A percentile compares a stretch with the other conserved stretches of the same genome.
These are phyloP conservation scores for Plantago ovata DNA, from an alignment of 257 asterid genomes.

Conservation along the genomic window DNA sequence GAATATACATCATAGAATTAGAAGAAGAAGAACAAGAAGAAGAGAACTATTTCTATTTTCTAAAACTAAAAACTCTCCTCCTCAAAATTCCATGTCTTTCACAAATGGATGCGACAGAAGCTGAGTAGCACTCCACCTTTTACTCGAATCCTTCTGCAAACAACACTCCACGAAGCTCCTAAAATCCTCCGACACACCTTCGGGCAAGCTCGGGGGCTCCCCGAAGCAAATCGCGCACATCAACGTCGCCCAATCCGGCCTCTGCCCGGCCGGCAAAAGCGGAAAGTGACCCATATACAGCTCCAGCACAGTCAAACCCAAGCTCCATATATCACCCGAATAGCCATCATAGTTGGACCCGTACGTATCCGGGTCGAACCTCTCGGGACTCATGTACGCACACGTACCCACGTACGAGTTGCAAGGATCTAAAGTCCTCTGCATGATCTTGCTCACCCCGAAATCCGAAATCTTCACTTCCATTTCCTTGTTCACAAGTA, in stretches of 20 bases:
- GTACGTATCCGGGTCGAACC: conserved; percentile 80
- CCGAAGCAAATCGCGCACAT: conserved; percentile 97
- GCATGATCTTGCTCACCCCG: conserved; percentile 84
- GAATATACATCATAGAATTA: conserved; percentile 40
- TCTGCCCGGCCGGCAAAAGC: conserved; percentile 60
- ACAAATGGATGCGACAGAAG: conserved; percentile 65
- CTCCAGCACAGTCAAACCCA: conserved; percentile 71
- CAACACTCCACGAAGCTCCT: conserved; percentile 70
- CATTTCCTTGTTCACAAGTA: conserved; percentile 53
- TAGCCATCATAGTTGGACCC: conserved; percentile 77
- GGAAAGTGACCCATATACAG: conserved; percentile 84
- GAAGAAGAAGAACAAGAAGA: no score
- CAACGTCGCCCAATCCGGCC: conserved; percentile 94
- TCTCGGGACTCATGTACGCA: conserved; percentile 96
- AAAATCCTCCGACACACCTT: conserved; percentile 46
- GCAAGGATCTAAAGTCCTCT: conserved; percentile 72
- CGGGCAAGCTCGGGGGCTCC: conserved; percentile 83
- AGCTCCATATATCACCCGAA: conserved; percentile 88
- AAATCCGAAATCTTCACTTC: conserved; percentile 79
- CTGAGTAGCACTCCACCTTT: conserved; percentile 64
- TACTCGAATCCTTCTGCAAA: conserved; percentile 76
- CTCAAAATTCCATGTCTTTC: conserved; percentile 9
- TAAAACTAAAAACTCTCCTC: conserved; percentile 5
- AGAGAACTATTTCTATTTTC: neutral
- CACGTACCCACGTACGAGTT: conserved; percentile 91